These are phyloP conservation scores for Cordyceps sp. DNA, from an alignment of 2,329 filamentous ascomycete genomes.

Conservation along the genomic window DNA sequence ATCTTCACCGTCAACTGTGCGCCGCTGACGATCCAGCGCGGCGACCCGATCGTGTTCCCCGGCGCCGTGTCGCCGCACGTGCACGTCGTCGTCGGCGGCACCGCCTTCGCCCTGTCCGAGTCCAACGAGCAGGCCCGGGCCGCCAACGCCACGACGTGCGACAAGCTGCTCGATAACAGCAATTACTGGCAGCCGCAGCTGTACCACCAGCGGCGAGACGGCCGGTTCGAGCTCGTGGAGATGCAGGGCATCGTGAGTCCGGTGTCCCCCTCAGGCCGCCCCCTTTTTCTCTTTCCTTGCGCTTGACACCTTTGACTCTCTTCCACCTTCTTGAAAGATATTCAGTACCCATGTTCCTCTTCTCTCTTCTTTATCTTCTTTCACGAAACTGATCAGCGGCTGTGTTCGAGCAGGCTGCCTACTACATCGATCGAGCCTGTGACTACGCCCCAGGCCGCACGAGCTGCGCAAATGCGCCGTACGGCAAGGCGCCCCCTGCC, in stretches of 20 bases:
- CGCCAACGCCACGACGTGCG: slow-evolving; percentile 48
- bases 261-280: neutral
- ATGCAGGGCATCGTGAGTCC: slow-evolving; percentile 12
- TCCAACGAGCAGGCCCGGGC: slow-evolving; percentile 31
- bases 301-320: neutral
- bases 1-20: slow-evolving; percentile 12
- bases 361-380: too few species aligned
- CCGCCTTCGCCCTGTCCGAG: slow-evolving; percentile 39
- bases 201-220: slow-evolving; percentile 31
- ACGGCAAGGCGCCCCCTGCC: slow-evolving; percentile 39
- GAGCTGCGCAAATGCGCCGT: slow-evolving; percentile 6
- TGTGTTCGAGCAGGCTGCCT: too few species aligned
- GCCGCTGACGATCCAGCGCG: slow-evolving; percentile 21
- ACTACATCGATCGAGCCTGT: slow-evolving; percentile 12
- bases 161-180: slow-evolving; percentile 41
- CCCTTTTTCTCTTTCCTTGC: neutral
- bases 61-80: slow-evolving; percentile 36
- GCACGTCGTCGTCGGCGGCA: slow-evolving; percentile 46
- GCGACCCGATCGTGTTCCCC: slow-evolving; percentile 43
- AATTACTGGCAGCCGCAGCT: slow-evolving; percentile 55
- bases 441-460: slow-evolving; percentile 9
- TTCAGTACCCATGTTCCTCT: too few species aligned
- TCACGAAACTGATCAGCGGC: too few species aligned
- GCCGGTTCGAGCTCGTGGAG: slow-evolving; percentile 28
- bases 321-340: too few species aligned